phyloP scores from a whole-genome alignment of 2,329 filamentous ascomycete species.

The Xylaria sp. region DNA sequence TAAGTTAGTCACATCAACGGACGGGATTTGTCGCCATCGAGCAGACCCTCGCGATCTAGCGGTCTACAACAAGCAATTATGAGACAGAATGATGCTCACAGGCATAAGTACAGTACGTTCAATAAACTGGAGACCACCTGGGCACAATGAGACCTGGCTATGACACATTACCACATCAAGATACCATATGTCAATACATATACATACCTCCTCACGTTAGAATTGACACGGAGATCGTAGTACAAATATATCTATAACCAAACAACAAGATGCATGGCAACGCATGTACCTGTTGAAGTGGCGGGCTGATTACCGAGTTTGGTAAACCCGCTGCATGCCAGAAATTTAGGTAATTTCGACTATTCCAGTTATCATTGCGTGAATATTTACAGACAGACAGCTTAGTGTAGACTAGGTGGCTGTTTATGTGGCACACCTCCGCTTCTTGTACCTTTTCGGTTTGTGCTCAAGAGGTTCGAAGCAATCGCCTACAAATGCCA shows the following conservation, averaged over 20 bases:
- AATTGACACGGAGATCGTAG: too few species aligned
- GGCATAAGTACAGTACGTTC: too few species aligned
- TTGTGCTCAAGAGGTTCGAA: not conserved
- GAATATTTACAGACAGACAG: not conserved
- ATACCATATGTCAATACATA: too few species aligned
- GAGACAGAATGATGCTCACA: not conserved
- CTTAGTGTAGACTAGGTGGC: not conserved
- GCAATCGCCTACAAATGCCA: not conserved
- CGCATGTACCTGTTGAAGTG: not conserved
- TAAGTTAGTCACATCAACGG: not conserved
- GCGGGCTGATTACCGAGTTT: constrained; percentile 11
- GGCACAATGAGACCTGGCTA: too few species aligned
- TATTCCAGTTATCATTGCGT: not conserved
- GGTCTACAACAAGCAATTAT: not conserved
- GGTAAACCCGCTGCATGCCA: constrained; percentile 6
- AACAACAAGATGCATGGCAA: too few species aligned
- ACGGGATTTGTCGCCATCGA: not conserved
- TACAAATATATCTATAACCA: too few species aligned
- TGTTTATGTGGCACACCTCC: not conserved
- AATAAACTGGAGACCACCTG: too few species aligned
- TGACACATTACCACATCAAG: too few species aligned
- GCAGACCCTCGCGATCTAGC: not conserved
- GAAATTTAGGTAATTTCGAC: not conserved
- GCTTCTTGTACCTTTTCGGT: not conserved
- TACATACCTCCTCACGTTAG: too few species aligned